phyloP scores from a whole-genome alignment of 2,329 filamentous ascomycete species.

The Phialophora expanda region DNA sequence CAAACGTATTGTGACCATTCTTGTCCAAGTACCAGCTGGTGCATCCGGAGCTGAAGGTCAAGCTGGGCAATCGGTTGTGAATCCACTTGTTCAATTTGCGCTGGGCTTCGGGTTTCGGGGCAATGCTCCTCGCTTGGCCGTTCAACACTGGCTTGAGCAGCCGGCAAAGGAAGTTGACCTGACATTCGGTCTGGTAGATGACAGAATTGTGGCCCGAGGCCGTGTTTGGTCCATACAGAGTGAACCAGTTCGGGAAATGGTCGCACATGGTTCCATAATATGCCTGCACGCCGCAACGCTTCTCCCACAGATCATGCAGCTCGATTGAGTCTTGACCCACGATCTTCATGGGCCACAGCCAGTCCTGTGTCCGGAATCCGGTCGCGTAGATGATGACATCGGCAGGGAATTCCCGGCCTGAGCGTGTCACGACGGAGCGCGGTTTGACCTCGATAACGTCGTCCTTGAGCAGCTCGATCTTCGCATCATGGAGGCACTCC shows the following conservation, averaged over 20 bases:
- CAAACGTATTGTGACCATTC: no score
- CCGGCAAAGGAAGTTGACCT: no score
- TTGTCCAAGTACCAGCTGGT: no score
- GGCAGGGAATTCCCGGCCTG: not conserved
- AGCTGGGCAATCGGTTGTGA: no score
- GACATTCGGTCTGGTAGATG: conserved; percentile 2
- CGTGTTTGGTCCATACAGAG: conserved; percentile 65
- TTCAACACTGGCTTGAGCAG: no score
- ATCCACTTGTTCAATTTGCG: no score
- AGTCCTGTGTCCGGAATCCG: conserved; percentile 63
- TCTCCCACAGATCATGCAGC: conserved; percentile 57
- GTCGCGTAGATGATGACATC: conserved; percentile 64
- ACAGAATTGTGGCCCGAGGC: conserved; percentile 62
- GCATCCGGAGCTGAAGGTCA: no score
- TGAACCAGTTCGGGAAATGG: conserved; percentile 59
- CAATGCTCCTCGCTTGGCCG: no score
- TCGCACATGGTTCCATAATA: conserved; percentile 59
- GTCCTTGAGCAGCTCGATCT: conserved; percentile 13
- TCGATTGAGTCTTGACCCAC: conserved; percentile 50
- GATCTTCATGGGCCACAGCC: conserved; percentile 60
- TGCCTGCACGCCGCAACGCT: conserved; percentile 53
- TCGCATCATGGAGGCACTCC: conserved; percentile 4
- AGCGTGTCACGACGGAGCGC: not conserved
- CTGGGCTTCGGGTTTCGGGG: no score
- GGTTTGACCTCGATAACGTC: not conserved